These are phyloP conservation scores for Ophiocytium majus DNA, from an alignment of 352 stramenopile genomes.

Conservation along the genomic window DNA sequence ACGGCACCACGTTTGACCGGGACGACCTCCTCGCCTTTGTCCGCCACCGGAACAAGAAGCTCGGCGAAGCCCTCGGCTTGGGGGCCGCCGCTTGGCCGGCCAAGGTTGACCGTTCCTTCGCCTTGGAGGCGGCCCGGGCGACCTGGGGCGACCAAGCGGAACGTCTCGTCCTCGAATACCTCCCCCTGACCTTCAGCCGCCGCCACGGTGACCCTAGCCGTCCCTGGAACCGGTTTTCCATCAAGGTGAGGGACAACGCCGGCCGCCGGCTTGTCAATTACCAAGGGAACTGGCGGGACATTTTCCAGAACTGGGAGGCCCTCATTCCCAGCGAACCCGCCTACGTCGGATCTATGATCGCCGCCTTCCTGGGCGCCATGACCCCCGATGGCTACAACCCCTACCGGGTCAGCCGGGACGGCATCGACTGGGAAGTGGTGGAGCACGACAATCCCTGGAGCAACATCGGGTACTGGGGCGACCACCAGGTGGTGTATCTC, in stretches of 20 bases:
- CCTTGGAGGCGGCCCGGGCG: background rate
- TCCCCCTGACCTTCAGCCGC: background rate
- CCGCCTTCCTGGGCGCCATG: background rate
- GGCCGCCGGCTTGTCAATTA: background rate
- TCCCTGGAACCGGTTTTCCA: background rate
- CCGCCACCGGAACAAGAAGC: background rate
- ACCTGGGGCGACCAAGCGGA: background rate
- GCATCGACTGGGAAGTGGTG: background rate
- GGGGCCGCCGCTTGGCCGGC: background rate
- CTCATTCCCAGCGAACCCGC: background rate
- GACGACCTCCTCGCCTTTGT: background rate
- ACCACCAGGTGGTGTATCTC: background rate
- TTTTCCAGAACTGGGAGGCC: conserved; percentile 16
- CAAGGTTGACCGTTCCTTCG: background rate
- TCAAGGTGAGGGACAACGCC: background rate
- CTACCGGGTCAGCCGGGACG: background rate
- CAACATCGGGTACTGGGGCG: conserved; percentile 10
- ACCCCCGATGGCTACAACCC: conserved; percentile 8
- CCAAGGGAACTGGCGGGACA: background rate
- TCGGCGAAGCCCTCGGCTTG: too few relatives aligned
- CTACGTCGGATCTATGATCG: background rate
- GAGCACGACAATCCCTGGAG: background rate
- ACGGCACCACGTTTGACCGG: background rate
- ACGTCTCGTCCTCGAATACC: background rate
- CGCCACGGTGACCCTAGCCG: background rate